Conservation (phyloP, 352 stramenopile species). For the Pythium dissimile region DNA sequence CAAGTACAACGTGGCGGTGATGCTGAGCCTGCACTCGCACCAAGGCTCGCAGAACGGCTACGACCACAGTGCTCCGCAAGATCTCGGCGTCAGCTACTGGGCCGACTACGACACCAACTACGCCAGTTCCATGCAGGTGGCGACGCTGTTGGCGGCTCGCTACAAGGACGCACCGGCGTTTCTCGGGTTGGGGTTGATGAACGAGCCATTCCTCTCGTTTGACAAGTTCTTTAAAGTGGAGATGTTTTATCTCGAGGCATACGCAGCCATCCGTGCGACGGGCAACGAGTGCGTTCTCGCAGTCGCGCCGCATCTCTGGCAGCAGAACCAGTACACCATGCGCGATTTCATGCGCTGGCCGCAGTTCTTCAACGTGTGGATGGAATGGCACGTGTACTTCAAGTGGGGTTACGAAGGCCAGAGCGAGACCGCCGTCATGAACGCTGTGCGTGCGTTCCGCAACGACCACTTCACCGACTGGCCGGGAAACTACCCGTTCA, state of each 20-base stretch:
- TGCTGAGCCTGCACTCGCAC: conserved; percentile 55
- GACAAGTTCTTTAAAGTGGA: conserved; percentile 16
- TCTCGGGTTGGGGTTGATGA: conserved; percentile 49
- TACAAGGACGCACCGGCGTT: conserved; percentile 48
- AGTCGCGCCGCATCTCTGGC: conserved; percentile 4
- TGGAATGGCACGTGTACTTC: conserved; percentile 31
- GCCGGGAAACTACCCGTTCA: conserved; percentile 31
- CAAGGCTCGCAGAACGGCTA: conserved; percentile 54
- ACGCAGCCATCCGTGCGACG: conserved; percentile 32
- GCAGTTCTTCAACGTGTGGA: conserved; percentile 22
- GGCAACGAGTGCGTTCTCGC: conserved; percentile 31
- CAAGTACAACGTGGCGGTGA: conserved; percentile 51
- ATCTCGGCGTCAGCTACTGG: conserved; percentile 21
- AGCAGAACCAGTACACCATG: conserved; percentile 6
- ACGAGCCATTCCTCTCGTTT: conserved; percentile 36
- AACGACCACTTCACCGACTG: conserved; percentile 16
- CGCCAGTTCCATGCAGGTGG: conserved; percentile 35
- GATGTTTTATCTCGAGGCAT: conserved; percentile 44
- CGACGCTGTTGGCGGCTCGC: conserved; percentile 31
- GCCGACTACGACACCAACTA: conserved; percentile 23
- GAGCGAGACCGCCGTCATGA: conserved; percentile 11
- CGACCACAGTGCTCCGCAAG: conserved; percentile 39
- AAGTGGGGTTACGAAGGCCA: conserved; percentile 26
- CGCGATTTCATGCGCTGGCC: conserved; percentile 16
- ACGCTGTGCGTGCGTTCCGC: conserved; percentile 7